A percentile compares a stretch with the other conserved stretches of the same genome.
phyloP scores from a whole-genome alignment of 148 eudicot species.

The Amaranthus cruentus region DNA sequence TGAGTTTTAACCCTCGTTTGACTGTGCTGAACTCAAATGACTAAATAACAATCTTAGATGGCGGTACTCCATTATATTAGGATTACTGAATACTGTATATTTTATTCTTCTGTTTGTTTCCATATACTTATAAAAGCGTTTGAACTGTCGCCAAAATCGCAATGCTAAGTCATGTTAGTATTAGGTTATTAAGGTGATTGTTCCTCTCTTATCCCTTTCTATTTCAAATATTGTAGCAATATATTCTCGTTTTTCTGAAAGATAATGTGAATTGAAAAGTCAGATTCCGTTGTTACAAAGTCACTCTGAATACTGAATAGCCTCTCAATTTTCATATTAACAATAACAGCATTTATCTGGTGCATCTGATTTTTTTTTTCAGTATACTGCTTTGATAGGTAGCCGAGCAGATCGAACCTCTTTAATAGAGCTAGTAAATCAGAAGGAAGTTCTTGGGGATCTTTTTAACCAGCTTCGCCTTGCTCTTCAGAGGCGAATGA shows the following conservation, averaged over 20 bases:
- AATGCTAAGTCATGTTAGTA: neutral
- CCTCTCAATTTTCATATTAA: neutral
- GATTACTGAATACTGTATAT: too few relatives aligned
- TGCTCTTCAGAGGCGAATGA: slow-evolving; percentile 80
- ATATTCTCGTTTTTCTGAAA: neutral
- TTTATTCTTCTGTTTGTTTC: too few relatives aligned
- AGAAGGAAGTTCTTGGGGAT: slow-evolving; percentile 94
- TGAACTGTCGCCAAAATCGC: neutral
- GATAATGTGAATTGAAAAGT: neutral
- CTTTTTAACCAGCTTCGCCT: slow-evolving; percentile 97
- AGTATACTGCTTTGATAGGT: slow-evolving; percentile 74
- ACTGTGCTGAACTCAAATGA: too few relatives aligned
- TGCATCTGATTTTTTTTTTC: slow-evolving; percentile 26
- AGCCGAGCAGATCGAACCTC: slow-evolving; percentile 65
- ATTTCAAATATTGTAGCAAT: neutral
- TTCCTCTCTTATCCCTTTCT: neutral
- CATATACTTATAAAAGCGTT: too few relatives aligned
- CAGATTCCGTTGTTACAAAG: neutral
- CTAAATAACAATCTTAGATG: too few relatives aligned
- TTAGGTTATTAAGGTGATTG: neutral
- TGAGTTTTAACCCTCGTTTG: too few relatives aligned
- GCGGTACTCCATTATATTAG: too few relatives aligned
- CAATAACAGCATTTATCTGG: slow-evolving; percentile 1
- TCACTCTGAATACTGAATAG: neutral
- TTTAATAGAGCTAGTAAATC: slow-evolving; percentile 81